phyloP scores from a whole-genome alignment of 2,329 filamentous ascomycete genomes.

The Pseudocercospora ulei region DNA sequence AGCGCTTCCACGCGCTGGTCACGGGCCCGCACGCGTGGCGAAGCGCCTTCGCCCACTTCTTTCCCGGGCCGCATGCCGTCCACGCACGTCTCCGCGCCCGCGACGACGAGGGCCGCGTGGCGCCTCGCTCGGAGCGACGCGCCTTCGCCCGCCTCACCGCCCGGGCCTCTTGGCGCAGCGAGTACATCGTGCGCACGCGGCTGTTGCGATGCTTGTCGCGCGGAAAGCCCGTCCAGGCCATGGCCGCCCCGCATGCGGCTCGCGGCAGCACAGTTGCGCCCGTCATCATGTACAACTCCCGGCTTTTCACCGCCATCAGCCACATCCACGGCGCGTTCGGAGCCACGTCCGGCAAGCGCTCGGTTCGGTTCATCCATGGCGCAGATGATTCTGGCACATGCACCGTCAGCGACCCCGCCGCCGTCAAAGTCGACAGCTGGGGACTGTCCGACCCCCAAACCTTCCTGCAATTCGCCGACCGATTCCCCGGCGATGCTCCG shows the following conservation, averaged over 20 bases:
- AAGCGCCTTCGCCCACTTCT: slow-evolving; percentile 82
- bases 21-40: slow-evolving; percentile 91
- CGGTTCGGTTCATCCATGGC: slow-evolving; percentile 73
- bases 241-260: slow-evolving; percentile 46
- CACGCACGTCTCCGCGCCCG: slow-evolving; percentile 35
- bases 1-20: slow-evolving; percentile 74
- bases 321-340: slow-evolving; percentile 70
- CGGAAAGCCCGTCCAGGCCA: slow-evolving; percentile 60
- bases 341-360: slow-evolving; percentile 55
- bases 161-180: slow-evolving; percentile 87
- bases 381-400: slow-evolving; percentile 66
- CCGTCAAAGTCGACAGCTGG: slow-evolving; percentile 70
- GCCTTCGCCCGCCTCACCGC: slow-evolving; percentile 73
- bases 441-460: slow-evolving; percentile 65
- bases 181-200: slow-evolving; percentile 81
- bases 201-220: slow-evolving; percentile 70
- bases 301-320: slow-evolving; percentile 67
- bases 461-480: slow-evolving; percentile 68
- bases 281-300: slow-evolving; percentile 76
- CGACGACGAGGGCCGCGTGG: slow-evolving; percentile 45
- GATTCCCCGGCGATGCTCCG: slow-evolving; percentile 60
- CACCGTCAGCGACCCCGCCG: slow-evolving; percentile 71
- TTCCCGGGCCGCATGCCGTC: slow-evolving; percentile 62
- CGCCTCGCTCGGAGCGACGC: slow-evolving; percentile 61
- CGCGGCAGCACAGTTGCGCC: slow-evolving; percentile 59